phyloP scores from a whole-genome alignment of 495 filamentous ascomycete species.

The Ramalina intermedia region DNA sequence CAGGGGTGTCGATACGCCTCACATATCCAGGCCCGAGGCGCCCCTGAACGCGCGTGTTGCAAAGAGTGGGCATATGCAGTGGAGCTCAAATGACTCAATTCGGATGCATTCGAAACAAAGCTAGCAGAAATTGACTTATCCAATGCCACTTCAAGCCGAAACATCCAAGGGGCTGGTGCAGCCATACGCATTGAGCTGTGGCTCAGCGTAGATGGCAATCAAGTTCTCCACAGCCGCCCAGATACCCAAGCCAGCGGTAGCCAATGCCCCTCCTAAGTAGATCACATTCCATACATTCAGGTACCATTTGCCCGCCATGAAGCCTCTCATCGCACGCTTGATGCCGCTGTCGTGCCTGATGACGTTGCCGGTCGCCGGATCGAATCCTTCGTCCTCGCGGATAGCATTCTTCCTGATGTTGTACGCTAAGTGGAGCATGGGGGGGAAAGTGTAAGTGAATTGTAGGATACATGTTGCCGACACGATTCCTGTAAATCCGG shows the following conservation, averaged over 20 bases:
- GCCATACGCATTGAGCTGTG: conserved; percentile 5
- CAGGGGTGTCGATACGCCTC: too few relatives aligned
- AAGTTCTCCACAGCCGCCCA: conserved; percentile 13
- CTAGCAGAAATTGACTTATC: too few relatives aligned
- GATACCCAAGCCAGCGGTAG: conserved; percentile 25
- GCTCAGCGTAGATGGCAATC: conserved; percentile 4
- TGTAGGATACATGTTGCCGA: conserved; percentile 33
- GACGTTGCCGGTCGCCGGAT: conserved; percentile 29
- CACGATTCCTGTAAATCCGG: conserved; percentile 29
- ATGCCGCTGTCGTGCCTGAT: conserved; percentile 18
- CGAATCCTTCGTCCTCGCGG: conserved; percentile 26
- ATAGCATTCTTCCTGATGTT: conserved; percentile 32
- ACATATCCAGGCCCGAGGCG: too few relatives aligned
- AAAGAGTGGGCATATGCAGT: neutral
- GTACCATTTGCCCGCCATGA: conserved; percentile 13
- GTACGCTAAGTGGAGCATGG: conserved; percentile 30
- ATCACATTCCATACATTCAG: conserved; percentile 28
- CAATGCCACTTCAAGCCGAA: neutral
- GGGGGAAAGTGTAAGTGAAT: conserved; percentile 36
- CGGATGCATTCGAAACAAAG: too few relatives aligned
- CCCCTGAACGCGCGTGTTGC: too few relatives aligned
- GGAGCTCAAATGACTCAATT: neutral
- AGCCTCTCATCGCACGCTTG: conserved; percentile 29
- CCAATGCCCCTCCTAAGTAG: conserved; percentile 23
- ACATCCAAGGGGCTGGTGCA: conserved; percentile 7